phyloP scores from a whole-genome alignment of 2,329 filamentous ascomycete genomes.

The Fusarium globosum region DNA sequence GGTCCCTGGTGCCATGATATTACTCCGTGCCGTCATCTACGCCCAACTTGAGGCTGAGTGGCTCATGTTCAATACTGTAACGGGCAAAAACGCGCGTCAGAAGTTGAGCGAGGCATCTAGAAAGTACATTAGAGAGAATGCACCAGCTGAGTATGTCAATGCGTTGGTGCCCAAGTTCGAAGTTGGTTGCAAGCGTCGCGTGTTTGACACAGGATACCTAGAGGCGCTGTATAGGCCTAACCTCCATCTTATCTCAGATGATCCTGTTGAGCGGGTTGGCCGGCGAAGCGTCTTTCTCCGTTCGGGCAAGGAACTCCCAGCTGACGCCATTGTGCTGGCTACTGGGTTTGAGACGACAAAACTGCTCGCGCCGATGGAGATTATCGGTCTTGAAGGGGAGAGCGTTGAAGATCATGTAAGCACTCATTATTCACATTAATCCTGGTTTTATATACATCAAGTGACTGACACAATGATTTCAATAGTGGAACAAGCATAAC shows the following conservation, averaged over 20 bases:
- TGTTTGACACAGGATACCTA: neutral
- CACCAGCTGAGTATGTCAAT: neutral
- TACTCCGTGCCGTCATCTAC: neutral
- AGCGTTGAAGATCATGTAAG: neutral
- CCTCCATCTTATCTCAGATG: neutral
- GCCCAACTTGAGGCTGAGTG: neutral
- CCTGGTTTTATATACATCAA: neutral
- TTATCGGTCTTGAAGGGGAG: neutral
- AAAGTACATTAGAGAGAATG: neutral
- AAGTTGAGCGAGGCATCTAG: neutral
- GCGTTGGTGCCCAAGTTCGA: neutral
- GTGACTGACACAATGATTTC: rapidly evolving
- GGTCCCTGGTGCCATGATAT: neutral
- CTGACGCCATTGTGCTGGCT: neutral
- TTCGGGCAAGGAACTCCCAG: neutral
- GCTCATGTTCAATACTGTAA: neutral
- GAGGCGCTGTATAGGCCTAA: neutral
- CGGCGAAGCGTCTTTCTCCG: neutral
- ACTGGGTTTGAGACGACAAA: neutral
- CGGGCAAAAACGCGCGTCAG: neutral
- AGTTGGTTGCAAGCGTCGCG: neutral
- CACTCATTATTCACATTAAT: rapidly evolving
- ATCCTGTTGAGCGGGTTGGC: neutral
- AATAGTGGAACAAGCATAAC: neutral
- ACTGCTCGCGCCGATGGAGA: neutral